phyloP scores from a whole-genome alignment of 2,329 filamentous ascomycete genomes.

The Penicillium sp. region DNA sequence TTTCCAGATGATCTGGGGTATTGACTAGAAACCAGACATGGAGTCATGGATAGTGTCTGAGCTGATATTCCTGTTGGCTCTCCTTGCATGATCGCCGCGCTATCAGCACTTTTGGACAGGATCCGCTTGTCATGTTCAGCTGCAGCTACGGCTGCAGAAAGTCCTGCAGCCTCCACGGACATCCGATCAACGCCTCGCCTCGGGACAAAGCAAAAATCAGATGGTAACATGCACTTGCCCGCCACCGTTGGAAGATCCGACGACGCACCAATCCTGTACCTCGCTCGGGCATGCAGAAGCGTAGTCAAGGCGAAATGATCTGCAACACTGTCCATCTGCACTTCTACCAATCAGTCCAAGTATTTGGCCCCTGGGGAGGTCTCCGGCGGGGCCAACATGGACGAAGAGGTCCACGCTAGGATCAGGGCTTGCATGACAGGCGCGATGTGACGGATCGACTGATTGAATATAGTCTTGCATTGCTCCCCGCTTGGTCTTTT shows the following conservation, averaged over 20 bases:
- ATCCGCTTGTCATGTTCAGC: slow-evolving; percentile 16
- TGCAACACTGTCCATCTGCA: too few species aligned
- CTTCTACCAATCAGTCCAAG: too few species aligned
- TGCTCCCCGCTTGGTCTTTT: slow-evolving; percentile 4
- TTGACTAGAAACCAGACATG: too few species aligned
- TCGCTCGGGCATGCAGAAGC: too few species aligned
- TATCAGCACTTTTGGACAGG: slow-evolving; percentile 7
- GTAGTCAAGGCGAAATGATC: too few species aligned
- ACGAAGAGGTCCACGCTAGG: not conserved
- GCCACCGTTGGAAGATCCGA: not conserved
- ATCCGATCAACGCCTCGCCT: slow-evolving; percentile 4
- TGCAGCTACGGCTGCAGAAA: slow-evolving; percentile 11
- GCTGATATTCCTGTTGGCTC: not conserved
- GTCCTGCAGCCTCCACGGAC: not conserved
- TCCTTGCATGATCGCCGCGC: slow-evolving; percentile 20
- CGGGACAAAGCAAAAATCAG: not conserved
- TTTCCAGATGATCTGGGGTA: too few species aligned
- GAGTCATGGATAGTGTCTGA: too few species aligned
- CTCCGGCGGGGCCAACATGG: too few species aligned
- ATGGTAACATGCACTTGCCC: not conserved
- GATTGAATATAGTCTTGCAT: slow-evolving; percentile 1
- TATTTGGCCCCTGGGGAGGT: too few species aligned
- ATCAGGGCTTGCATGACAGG: slow-evolving; percentile 11
- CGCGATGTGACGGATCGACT: slow-evolving; percentile 15
- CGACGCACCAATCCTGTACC: not conserved